Base-by-base conservation (phyloP, 345 rosid genomes). In the Dovyalis caffra region DNA sequence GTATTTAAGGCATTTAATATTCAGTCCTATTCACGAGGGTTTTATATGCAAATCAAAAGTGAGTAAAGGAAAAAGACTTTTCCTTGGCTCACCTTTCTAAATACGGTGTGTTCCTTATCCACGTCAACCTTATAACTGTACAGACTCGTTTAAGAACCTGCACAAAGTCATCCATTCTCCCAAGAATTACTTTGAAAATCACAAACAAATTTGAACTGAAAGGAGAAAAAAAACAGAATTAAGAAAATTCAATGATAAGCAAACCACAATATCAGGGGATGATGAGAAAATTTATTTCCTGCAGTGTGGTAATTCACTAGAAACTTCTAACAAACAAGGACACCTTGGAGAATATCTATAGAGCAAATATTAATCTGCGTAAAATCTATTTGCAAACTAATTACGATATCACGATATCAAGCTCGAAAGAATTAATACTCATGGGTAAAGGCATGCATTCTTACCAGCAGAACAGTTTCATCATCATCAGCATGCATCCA, bases 401-500 rank as follows among this genome's bases (percentile, higher is more conserved):
- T 29, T 20, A 0, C 51, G 70, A 9, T 40, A 62, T 6, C 10
- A 33, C n/a, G n/a, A n/a, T n/a, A n/a, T n/a, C n/a, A n/a, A 23
- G 1, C 31, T 43, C 34, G 8, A 15, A 35, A 70, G 25, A 66
- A 51, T 40, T 6, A 71, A 16, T 10, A 8, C 8, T 37, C 32
- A 18, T 32, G 51, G 49, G 37, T 69, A 25, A 31, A 18, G 18
- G 38, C 2, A 14, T 14, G 34, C 11, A 64, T 34, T 49, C 83
- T 70, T 83, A 92, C 99, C 90, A 95, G 86, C 51, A 87, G 61
- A 80, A 91, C 88, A 47, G 94, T 95, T 86, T 92, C 91, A 33
- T 87, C 86, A 31, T 90, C 95, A 72, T 91, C 95, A 65, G 88
- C 91, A 82, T 91, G 99, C 86, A 95, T 88, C 97, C 97, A 95